Conservation (phyloP, 2,329 filamentous ascomycete genomes). For the Eutypella sp. region DNA sequence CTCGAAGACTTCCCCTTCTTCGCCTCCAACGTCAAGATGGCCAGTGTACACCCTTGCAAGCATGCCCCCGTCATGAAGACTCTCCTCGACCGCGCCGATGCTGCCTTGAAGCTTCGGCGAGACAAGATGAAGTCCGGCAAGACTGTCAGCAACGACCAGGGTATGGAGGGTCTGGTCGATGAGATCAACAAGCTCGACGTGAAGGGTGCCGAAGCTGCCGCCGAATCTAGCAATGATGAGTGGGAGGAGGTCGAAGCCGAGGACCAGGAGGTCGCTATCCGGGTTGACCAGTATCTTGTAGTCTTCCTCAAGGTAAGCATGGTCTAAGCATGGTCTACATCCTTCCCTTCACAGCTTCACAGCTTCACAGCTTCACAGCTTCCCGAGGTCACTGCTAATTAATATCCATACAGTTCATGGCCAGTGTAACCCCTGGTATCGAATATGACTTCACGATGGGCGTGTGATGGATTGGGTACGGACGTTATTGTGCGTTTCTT, state of each 20-base stretch:
- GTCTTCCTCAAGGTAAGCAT: conserved; percentile 75
- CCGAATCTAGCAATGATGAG: conserved; percentile 51
- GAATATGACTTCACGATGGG: conserved; percentile 98
- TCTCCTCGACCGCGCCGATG: conserved; percentile 89
- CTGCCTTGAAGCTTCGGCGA: conserved; percentile 80
- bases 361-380: neutral
- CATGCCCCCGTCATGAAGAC: conserved; percentile 98
- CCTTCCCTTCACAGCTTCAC: neutral
- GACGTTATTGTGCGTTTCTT: too few relatives aligned
- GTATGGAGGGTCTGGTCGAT: conserved; percentile 82
- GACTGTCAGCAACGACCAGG: conserved; percentile 44
- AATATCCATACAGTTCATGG: conserved; percentile 56
- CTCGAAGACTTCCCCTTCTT: conserved; percentile 97
- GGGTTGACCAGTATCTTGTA: conserved; percentile 84
- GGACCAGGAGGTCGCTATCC: conserved; percentile 70
- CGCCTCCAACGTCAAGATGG: conserved; percentile 88
- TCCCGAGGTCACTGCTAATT: conserved; percentile 11
- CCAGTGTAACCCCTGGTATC: conserved; percentile 90
- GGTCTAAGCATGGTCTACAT: neutral
- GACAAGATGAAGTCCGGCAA: conserved; percentile 69
- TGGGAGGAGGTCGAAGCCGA: conserved; percentile 65
- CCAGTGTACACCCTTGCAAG: conserved; percentile 93
- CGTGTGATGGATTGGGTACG: too few relatives aligned
- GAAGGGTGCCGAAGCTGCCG: conserved; percentile 45
- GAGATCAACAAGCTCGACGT: conserved; percentile 65